phyloP scores from a whole-genome alignment of 306 rosid species.

The Betula pendula region DNA sequence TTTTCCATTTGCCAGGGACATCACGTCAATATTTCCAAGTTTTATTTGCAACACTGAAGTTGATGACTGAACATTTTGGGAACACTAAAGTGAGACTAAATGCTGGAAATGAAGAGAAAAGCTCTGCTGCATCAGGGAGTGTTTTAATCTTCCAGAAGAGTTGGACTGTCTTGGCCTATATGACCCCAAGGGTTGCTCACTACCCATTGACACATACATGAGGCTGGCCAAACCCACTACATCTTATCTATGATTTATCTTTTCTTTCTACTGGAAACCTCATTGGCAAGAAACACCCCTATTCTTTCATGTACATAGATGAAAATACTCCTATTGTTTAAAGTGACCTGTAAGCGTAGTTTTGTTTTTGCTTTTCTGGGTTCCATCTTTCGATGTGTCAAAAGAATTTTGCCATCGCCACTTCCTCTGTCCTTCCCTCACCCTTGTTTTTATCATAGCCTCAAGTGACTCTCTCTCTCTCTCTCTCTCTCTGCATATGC shows the following conservation, averaged over 20 bases:
- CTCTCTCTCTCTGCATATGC: no score
- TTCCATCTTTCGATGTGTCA: neutral
- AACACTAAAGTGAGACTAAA: neutral
- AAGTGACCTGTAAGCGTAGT: neutral
- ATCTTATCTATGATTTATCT: neutral
- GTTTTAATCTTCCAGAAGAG: neutral
- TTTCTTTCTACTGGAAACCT: neutral
- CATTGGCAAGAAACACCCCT: neutral
- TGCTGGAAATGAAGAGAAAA: constrained; percentile 3
- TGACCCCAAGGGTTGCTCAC: neutral
- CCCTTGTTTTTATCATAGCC: neutral
- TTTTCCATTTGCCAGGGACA: constrained; percentile 39
- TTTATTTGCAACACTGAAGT: constrained; percentile 72
- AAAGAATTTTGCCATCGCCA: neutral
- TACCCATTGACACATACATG: neutral
- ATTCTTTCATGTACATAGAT: neutral
- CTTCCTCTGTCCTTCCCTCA: neutral
- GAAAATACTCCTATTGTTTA: neutral
- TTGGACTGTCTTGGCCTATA: no score
- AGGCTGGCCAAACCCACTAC: neutral
- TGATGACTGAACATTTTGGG: constrained; percentile 41
- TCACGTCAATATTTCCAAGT: constrained; percentile 65
- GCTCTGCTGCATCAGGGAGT: constrained; percentile 4
- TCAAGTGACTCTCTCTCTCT: neutral
- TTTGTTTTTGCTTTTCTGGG: neutral